These are phyloP conservation scores for Stipa capillata DNA, from an alignment of 176 grass and related monocot species.

Conservation along the genomic window DNA sequence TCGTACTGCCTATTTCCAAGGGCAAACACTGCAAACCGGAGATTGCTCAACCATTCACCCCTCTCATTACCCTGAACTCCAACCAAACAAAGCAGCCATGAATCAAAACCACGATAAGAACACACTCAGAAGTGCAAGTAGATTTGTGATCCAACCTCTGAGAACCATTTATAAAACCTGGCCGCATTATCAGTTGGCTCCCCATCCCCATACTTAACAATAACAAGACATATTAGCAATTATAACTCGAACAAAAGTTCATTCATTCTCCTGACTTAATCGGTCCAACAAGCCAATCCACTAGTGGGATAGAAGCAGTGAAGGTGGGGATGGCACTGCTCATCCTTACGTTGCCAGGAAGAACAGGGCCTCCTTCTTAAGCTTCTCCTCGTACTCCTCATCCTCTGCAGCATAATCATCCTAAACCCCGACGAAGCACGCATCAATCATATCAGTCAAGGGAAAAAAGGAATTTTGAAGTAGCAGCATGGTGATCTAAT, in stretches of 20 bases:
- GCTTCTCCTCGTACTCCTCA: slow-evolving; percentile 69
- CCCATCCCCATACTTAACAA: slow-evolving; percentile 74
- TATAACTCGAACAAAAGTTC: not conserved
- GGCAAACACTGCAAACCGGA: slow-evolving; percentile 67
- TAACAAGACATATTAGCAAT: not conserved
- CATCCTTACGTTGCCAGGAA: slow-evolving; percentile 82
- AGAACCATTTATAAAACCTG: slow-evolving; percentile 84
- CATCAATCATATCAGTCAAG: not conserved
- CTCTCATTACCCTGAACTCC: slow-evolving; percentile 41
- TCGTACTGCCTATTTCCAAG: slow-evolving; percentile 84
- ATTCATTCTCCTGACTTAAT: not conserved
- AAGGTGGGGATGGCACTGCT: not conserved
- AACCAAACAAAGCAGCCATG: not conserved
- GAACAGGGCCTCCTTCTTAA: slow-evolving; percentile 92
- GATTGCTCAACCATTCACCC: slow-evolving; percentile 46
- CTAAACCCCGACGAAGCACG: slow-evolving; percentile 23
- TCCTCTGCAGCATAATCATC: slow-evolving; percentile 76
- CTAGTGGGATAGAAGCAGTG: not conserved
- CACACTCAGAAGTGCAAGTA: not conserved
- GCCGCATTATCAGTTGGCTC: slow-evolving; percentile 87
- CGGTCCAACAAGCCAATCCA: not conserved
- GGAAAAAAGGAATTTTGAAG: not conserved
- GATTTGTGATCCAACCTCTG: slow-evolving; percentile 20
- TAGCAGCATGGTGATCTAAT: not conserved
- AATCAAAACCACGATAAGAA: not conserved